These are phyloP conservation scores for Ceratocystis destructans DNA, from an alignment of 2,329 filamentous ascomycete genomes.

Conservation along the genomic window DNA sequence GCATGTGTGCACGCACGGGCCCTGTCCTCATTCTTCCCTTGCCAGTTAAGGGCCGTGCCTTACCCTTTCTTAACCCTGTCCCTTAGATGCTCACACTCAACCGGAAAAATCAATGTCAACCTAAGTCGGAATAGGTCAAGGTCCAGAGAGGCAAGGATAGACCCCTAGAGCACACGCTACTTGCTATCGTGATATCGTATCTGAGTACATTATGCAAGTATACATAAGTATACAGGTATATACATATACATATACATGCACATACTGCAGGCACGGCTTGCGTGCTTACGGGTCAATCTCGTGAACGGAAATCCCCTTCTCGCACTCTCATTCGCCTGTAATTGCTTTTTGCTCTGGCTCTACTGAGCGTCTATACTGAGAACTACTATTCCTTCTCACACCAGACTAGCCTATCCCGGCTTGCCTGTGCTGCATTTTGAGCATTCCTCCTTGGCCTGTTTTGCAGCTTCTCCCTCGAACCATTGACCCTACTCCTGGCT, in stretches of 20 bases:
- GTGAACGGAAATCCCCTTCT: not conserved
- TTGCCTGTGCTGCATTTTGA: not conserved
- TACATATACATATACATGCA: not conserved
- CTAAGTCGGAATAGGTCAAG: not conserved
- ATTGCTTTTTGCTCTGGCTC: not conserved
- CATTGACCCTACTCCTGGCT: not conserved
- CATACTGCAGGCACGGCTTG: not conserved
- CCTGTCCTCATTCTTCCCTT: slow-evolving; percentile 1
- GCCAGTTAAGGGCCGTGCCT: not conserved
- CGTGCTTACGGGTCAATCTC: not conserved
- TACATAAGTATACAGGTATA: not conserved
- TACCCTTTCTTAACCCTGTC: not conserved
- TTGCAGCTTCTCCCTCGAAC: not conserved
- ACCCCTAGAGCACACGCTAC: not conserved
- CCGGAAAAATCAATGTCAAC: not conserved
- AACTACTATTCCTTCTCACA: slow-evolving; percentile 1
- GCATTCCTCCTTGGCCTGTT: not conserved
- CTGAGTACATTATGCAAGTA: not conserved
- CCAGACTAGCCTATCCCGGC: not conserved
- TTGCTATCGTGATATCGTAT: not conserved
- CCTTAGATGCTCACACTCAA: not conserved
- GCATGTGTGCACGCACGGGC: not conserved
- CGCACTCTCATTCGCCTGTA: not conserved
- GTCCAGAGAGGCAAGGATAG: not conserved
- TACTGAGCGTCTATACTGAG: not conserved